Evolutionary conservation across 352 stramenopile genomes (phyloP).

Genomic region (Phytophthora podocarpi): DNA sequence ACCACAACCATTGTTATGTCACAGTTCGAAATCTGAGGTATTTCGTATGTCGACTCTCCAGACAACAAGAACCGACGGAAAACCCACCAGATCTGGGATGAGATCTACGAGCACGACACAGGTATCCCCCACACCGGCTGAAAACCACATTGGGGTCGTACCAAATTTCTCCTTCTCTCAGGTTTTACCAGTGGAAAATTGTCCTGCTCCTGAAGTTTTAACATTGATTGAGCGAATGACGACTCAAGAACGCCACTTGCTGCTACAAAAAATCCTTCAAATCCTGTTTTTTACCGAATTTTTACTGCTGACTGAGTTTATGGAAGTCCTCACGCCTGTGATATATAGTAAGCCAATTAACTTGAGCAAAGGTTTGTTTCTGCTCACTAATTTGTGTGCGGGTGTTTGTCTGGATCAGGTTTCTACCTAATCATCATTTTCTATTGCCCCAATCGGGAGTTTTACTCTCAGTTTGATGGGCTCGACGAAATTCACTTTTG

Average conservation of each 20-base stretch:
- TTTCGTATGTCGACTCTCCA: conserved; percentile 5
- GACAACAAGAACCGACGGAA: background rate
- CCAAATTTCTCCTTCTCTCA: background rate
- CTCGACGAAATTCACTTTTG: conserved; percentile 5
- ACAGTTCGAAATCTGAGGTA: conserved; percentile 9
- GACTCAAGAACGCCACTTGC: background rate
- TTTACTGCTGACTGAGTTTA: conserved; percentile 34
- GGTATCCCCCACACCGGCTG: background rate
- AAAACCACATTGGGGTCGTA: background rate
- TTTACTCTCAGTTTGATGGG: conserved; percentile 27
- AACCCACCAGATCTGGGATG: background rate
- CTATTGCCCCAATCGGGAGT: conserved; percentile 35
- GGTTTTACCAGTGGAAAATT: background rate
- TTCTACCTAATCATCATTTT: conserved; percentile 29
- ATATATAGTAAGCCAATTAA: conserved; percentile 40
- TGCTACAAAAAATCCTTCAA: conserved; percentile 25
- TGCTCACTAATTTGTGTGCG: background rate
- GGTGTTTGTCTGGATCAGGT: conserved; percentile 13
- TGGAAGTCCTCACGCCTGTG: conserved; percentile 37
- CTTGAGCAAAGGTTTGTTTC: too few relatives aligned
- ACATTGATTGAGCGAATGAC: conserved; percentile 2
- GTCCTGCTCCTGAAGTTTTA: background rate
- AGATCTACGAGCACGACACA: background rate
- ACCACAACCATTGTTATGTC: background rate
- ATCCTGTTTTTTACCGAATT: conserved; percentile 44